Base-by-base conservation (phyloP, 2,329 filamentous ascomycete genomes). In the Monilinia fructicola region DNA sequence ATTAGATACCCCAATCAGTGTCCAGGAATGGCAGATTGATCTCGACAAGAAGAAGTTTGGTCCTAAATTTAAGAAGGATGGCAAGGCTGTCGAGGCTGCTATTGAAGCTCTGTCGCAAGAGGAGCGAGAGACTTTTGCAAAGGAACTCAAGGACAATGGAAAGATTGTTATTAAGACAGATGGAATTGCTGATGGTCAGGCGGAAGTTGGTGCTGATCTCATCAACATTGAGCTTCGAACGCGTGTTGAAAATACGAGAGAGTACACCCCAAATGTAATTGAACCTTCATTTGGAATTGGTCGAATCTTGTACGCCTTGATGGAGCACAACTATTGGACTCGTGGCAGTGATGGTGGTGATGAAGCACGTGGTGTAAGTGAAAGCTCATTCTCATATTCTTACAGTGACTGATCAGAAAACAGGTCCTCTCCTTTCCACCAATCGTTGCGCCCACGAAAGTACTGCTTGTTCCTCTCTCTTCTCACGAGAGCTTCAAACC, bases 261-360 rank as follows among this genome's bases (percentile, higher is more conserved):
- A 97, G 78, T 99, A 92, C 81, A 96, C 90, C 0, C 94, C 94
- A 68, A 97, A 97, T 76, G 93, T 96, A 58, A 96, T 98, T 73
- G 95, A 99, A 81, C 95, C 94, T 1, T 98, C 94, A 0, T 99
- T 98, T 75, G 94, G 94, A 83, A 96, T 98, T 75, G 95, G 94
- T 68, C 88, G 94, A 74, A 97, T 98, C 70, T 82, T 98, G 67
- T 98, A 97, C 82, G 89, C 90, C 68, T 82, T 99, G 74, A 90
- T 96, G 76, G 95, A 99, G 82, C 95, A 99, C 80, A 88, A 86
- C 77, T 99, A 93, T 85, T 99, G 95, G 94, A 92, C 89, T 64
- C 90, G 95, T 71, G 83, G 77, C 65, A 83, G 77, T 68, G 85
- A 87, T 62, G 89, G 88, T 71, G 88, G 86, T 70, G 91, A 94